Evolutionary conservation across 1,284 basidiomycete species (phyloP), one percentile per base, ranked within the genome.

Genomic region (Ustilago tritici): DNA sequence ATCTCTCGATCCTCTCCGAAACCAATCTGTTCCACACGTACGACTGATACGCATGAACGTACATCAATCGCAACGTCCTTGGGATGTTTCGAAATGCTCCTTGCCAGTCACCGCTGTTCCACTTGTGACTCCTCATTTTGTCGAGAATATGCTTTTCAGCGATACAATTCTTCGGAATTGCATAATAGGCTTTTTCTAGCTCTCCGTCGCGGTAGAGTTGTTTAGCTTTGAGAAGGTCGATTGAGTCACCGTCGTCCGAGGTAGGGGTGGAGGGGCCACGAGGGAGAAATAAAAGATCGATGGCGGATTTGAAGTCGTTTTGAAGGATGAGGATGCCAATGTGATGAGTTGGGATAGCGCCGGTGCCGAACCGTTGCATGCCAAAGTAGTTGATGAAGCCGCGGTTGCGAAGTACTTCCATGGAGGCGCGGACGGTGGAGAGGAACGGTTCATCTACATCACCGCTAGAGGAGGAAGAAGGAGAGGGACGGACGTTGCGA

Each of bases 311-410:
- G 50, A 76, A 99, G 80, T 98, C 92, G 5, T 92, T 92, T 80
- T 91, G 91, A 19, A 99, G 89, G 40, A 99, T 89, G 3, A 94
- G 92, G 15, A 98, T 89, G 8, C 97, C 97, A 62, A 98, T 95
- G 3, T 92, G 89, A 83, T 99, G 96, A 0, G 97, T 98, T 1
- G 96, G 95, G 34, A 99, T 92, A 12, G 94, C 91, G 8, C 96
- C 95, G 1, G 96, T 99, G 36, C 97, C 97, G 87, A 99, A 99
- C 17, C 97, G 92, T 86, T 99, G 97, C 96, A 99, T 98, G 46
- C 95, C 96, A 85, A 97, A 99, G 85, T 98, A 99, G 86, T 99
- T 99, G 86, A 99, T 93, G 87, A 98, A 98, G 0, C 97, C 97
- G 62, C 91, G 91, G 55, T 90, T 88, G 85, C 94, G 93, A 61